Evolutionary conservation across 2,329 filamentous ascomycete genomes (phyloP), one percentile per base, ranked within the genome.

Genomic region (Phialophora verrucosa): DNA sequence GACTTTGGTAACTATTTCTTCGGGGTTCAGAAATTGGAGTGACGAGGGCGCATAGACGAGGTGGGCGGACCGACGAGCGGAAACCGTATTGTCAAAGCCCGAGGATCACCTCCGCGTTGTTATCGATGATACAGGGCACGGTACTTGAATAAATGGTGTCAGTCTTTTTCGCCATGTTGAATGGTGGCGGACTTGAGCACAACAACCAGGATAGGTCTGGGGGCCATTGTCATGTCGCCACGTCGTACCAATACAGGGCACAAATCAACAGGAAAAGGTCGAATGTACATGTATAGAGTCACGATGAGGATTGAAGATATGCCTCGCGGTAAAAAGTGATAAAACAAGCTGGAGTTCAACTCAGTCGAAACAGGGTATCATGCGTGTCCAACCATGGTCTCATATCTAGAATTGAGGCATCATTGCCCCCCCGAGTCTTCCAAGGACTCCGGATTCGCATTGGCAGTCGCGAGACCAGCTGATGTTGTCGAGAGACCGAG

Each of bases 1-100:
- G 88, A 87, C 75, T 87, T 92, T 75, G 94, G 94, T 10, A 99
- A 99, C 78, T 99, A 98, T 80, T 98, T 99, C 78, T 96, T 97
- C 77, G 95, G 87, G 8, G 88, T 97, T 51, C 87, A 89, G 79
- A 90, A 82, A 76, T 32, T 69, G 38, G 63, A 49, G 17, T 64
- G 55, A 63, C 2, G 29, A 7, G 47, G 47, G 25, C 4, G 20
- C 2, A 20, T 7, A 6, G 38, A 17, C 14, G 4, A 7, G 38
- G 7, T 42, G 17, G 10, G 38, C 14, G 4, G 14, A 1, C 7
- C 17, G 17, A 42, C 17, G 4, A 5, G 38, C 2, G 38, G 14
- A 2, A 42, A n/a, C 14, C 38, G 17, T 42, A 5, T 1, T 42
- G 4, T n/a, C 4, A 6, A 7, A 1, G 0, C 17, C 38, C 6